Conservation (phyloP, 106 monocot genomes). For the Gastrodia elata region DNA sequence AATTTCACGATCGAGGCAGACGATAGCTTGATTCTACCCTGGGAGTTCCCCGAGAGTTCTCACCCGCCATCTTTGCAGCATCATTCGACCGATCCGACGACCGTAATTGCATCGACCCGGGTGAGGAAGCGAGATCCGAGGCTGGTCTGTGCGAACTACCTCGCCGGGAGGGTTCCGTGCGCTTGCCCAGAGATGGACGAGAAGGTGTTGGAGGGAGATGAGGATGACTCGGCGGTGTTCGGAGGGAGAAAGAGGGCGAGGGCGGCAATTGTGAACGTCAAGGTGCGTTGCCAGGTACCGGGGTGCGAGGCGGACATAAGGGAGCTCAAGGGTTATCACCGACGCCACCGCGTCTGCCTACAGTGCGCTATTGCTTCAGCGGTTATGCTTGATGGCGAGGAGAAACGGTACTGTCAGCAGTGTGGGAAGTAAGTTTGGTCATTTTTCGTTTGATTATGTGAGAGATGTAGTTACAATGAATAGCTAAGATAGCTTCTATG, state of each 20-base stretch:
- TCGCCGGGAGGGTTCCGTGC: slow-evolving; percentile 74
- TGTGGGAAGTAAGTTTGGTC: slow-evolving; percentile 66
- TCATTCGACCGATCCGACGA: neutral
- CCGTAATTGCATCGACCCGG: slow-evolving; percentile 3
- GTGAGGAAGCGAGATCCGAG: slow-evolving; percentile 81
- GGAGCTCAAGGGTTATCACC: slow-evolving; percentile 89
- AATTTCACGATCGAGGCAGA: slow-evolving; percentile 44
- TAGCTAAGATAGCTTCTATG: too few relatives aligned
- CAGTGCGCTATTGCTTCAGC: slow-evolving; percentile 55
- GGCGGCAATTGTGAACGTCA: slow-evolving; percentile 9
- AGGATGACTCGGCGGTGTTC: slow-evolving; percentile 19
- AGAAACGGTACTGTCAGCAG: slow-evolving; percentile 92
- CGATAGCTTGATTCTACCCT: slow-evolving; percentile 30
- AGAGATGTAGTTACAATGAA: too few relatives aligned
- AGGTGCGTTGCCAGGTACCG: slow-evolving; percentile 67
- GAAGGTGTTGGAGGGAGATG: slow-evolving; percentile 34
- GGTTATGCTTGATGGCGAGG: slow-evolving; percentile 65
- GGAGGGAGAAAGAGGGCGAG: slow-evolving; percentile 42
- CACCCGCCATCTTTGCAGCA: slow-evolving; percentile 2
- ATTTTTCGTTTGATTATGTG: too few relatives aligned
- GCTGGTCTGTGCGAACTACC: slow-evolving; percentile 67
- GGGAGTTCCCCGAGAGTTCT: slow-evolving; percentile 9
- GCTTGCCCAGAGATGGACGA: slow-evolving; percentile 82
- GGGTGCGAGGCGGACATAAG: slow-evolving; percentile 80
- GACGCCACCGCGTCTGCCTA: slow-evolving; percentile 70